Conservation (phyloP, 2,329 filamentous ascomycete genomes). For the Aureobasidium melanogenum region DNA sequence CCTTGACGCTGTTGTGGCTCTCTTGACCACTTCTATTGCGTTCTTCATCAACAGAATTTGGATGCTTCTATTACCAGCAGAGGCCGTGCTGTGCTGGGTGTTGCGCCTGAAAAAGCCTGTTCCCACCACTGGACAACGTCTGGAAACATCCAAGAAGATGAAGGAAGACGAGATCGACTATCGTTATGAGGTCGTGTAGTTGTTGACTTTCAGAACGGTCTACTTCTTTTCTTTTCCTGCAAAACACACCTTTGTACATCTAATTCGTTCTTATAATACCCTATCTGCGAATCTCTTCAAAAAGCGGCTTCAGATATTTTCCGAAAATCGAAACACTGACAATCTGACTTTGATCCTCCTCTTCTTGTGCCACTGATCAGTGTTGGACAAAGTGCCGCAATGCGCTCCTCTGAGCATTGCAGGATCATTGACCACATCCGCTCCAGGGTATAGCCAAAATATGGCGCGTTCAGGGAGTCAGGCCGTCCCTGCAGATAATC, state of each 20-base stretch:
- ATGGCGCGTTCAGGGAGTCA: background rate
- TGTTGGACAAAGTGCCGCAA: background rate
- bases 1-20: constrained; percentile 45
- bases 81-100: constrained; percentile 41
- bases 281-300: background rate
- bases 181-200: constrained; percentile 3
- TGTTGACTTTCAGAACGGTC: background rate
- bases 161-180: background rate
- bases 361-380: background rate
- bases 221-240: background rate
- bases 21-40: constrained; percentile 38
- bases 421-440: background rate
- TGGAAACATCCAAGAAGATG: constrained; percentile 14
- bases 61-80: constrained; percentile 42
- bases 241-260: background rate
- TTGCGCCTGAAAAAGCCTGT: constrained; percentile 45
- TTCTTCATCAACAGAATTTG: constrained; percentile 44
- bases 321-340: background rate
- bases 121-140: constrained; percentile 45
- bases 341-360: background rate
- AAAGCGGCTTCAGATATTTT: background rate
- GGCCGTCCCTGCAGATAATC: background rate
- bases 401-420: background rate
- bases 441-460: background rate
- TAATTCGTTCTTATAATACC: background rate